phyloP scores from a whole-genome alignment of 2,329 filamentous ascomycete species.

The Hypoxylon sp. region DNA sequence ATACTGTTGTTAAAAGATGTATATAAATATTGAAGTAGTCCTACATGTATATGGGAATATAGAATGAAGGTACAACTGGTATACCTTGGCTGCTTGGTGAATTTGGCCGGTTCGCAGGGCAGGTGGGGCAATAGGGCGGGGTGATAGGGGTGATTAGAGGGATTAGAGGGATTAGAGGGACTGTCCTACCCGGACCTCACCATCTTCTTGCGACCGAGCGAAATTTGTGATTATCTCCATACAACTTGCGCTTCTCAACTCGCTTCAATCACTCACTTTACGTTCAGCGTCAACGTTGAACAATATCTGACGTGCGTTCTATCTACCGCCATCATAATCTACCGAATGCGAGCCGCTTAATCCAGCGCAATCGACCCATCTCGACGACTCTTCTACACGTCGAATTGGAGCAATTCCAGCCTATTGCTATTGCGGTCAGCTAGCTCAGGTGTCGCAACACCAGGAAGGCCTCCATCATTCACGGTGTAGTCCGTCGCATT shows the following conservation, averaged over 20 bases:
- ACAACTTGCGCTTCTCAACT: conserved; percentile 15
- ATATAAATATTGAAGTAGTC: not conserved
- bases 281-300: conserved; percentile 2
- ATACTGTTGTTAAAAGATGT: not conserved
- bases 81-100: not conserved
- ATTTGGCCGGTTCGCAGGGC: conserved; percentile 1
- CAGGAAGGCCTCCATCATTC: conserved; percentile 5
- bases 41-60: not conserved
- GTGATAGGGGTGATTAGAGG: conserved; percentile 28
- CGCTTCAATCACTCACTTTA: conserved; percentile 4
- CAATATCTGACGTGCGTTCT: not conserved
- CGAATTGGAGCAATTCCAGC: conserved; percentile 21
- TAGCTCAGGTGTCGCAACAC: conserved; percentile 15
- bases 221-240: conserved; percentile 26
- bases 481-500: conserved; percentile 10
- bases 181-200: conserved; percentile 19
- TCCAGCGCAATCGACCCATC: conserved; percentile 3
- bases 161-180: not conserved
- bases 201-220: conserved; percentile 31
- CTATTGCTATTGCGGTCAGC: conserved; percentile 13
- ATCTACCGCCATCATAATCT: conserved; percentile 5
- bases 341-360: conserved; percentile 2
- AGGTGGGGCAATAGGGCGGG: conserved; percentile 39
- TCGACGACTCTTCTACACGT: conserved; percentile 11
- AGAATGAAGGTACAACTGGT: not conserved